Evolutionary conservation across 495 filamentous ascomycete species (phyloP), one percentile per base, ranked within the genome.

Genomic region (Apiosordaria backusii): DNA sequence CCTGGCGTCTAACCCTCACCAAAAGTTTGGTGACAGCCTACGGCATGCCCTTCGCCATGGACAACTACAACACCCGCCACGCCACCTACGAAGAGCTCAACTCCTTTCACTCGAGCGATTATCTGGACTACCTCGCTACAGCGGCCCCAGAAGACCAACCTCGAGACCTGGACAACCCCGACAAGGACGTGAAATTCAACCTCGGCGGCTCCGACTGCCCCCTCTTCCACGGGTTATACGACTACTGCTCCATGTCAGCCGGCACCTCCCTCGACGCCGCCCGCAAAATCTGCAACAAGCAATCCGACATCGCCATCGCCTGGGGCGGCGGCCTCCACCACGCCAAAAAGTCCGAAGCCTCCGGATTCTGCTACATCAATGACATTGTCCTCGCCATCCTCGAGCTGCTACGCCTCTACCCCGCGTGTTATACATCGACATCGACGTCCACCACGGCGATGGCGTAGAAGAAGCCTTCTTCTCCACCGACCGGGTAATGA

Each of bases 381-480:
- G 95, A 99, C 74, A 99, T 99, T 65, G 95, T 98, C 61, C 87
- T 99, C 19, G 95, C 92, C 63, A 97, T 99, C 68, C 87, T 99
- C 26, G 92, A 99, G 76, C 86, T 98, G n/a, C 84, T 99, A 22
- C 90, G 95, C 63, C 92, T 90, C 82, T 93, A 97, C 69, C 90
- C 70, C 88, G 95, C 65, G 95, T 99, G 7, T 85, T 99, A 25
- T 99, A 99, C 77, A 91, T 99, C 68, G 95, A 99, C 75, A 98
- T 99, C 70, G 95, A 99, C 77, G 96, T 99, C 19, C 95, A 99
- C 77, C 95, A 99, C 71, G 95, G 95, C 52, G 95, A 99, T 75
- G 95, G 95, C 66, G 95, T 99, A 23, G 95, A 99, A 77, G 94
- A 98, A 73, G 95, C 95, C 6, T 99, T 99, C 71, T 97, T 96